phyloP scores from a whole-genome alignment of 2,329 filamentous ascomycete genomes.

The Allantophomopsis cytisporea region DNA sequence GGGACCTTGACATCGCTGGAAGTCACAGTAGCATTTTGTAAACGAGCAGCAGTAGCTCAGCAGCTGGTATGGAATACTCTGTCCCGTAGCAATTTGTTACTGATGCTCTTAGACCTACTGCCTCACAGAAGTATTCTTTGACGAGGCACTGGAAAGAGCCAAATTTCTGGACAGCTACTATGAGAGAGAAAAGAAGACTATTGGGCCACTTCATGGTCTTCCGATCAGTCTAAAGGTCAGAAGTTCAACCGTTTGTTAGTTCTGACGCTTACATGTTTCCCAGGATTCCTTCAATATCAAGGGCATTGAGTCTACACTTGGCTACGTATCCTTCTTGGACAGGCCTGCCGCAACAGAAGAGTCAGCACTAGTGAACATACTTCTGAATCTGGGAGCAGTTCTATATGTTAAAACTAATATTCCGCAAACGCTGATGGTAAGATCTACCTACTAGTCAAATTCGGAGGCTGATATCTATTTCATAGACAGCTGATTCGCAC shows the following conservation, averaged over 20 bases:
- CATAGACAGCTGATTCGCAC: slow-evolving; percentile 29
- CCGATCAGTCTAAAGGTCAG: slow-evolving; percentile 26
- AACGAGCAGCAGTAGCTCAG: slow-evolving; percentile 37
- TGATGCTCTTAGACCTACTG: slow-evolving; percentile 35
- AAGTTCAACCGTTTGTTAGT: slow-evolving; percentile 19
- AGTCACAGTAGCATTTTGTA: slow-evolving; percentile 38
- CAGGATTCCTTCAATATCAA: no score
- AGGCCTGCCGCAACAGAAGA: slow-evolving; percentile 12
- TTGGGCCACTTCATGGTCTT: slow-evolving; percentile 25
- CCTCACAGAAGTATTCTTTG: slow-evolving; percentile 41
- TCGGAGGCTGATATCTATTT: no score
- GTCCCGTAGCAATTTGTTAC: not conserved
- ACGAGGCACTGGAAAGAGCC: slow-evolving; percentile 34
- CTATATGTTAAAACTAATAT: slow-evolving; percentile 25
- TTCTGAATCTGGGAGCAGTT: slow-evolving; percentile 25
- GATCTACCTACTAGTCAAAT: no score
- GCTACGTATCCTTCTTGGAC: slow-evolving; percentile 22
- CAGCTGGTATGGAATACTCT: slow-evolving; percentile 27
- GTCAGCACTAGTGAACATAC: slow-evolving; percentile 21
- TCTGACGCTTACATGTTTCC: no score
- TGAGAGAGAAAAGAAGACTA: slow-evolving; percentile 19
- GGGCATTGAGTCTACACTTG: slow-evolving; percentile 16
- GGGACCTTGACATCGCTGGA: slow-evolving; percentile 27
- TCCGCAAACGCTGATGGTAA: slow-evolving; percentile 26
- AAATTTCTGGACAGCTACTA: slow-evolving; percentile 37